Conservation (phyloP, 805 yeast genomes). For the Teunomyces stri region DNA sequence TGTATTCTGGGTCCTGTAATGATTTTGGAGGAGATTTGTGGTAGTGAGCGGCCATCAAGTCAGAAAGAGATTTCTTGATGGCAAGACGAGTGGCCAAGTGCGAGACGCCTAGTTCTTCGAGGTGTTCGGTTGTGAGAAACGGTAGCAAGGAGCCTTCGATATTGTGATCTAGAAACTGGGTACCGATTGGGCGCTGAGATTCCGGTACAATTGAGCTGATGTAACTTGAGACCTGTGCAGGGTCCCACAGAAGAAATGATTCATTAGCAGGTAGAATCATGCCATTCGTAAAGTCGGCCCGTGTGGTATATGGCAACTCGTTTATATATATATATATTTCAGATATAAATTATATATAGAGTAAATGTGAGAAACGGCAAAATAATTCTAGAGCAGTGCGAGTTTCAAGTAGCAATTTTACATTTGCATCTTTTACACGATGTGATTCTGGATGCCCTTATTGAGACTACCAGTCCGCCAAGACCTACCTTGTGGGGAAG, state of each 20-base stretch:
- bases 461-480: no score
- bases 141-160: conserved; percentile 73
- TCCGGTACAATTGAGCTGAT: conserved; percentile 24
- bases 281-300: neutral
- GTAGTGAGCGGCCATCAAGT: conserved; percentile 42
- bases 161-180: conserved; percentile 51
- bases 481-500: no score
- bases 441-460: neutral
- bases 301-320: neutral
- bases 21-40: conserved; percentile 22
- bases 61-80: conserved; percentile 59
- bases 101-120: conserved; percentile 66
- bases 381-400: neutral
- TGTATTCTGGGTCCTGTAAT: conserved; percentile 25
- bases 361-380: no score
- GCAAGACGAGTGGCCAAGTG: conserved; percentile 54
- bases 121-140: conserved; percentile 64
- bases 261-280: conserved; percentile 20
- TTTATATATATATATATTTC: neutral
- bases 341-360: no score
- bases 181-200: conserved; percentile 19
- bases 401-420: conserved; percentile 3
- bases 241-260: conserved; percentile 43
- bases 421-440: conserved; percentile 1
- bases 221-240: conserved; percentile 43